phyloP scores from a whole-genome alignment of 768 basidiomycete genomes.

The Daedaleopsis sinensis region DNA sequence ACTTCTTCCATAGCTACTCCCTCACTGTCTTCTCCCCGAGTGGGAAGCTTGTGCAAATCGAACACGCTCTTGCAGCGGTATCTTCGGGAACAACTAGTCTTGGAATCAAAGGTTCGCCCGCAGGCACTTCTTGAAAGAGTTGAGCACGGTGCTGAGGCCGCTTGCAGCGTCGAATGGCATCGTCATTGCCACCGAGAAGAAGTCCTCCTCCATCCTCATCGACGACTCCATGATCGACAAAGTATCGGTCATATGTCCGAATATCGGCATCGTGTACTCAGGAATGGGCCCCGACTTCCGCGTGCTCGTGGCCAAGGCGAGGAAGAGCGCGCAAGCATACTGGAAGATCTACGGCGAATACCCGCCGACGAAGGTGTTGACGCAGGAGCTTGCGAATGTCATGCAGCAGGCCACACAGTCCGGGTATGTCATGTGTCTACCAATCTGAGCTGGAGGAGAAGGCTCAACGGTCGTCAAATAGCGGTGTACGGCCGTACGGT shows the following conservation, averaged over 20 bases:
- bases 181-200: constrained; percentile 99
- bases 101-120: constrained; percentile 88
- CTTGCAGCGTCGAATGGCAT: constrained; percentile 93
- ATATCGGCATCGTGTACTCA: constrained; percentile 99
- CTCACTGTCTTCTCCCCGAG: constrained; percentile 99
- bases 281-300: constrained; percentile 99
- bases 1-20: constrained; percentile 72
- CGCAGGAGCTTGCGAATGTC: constrained; percentile 95
- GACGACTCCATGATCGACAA: constrained; percentile 99
- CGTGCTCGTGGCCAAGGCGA: constrained; percentile 88
- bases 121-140: not conserved
- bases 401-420: constrained; percentile 99
- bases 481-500: constrained; percentile 98
- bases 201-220: constrained; percentile 94
- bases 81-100: constrained; percentile 94
- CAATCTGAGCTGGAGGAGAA: not conserved
- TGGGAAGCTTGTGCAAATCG: constrained; percentile 99
- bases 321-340: constrained; percentile 98
- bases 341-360: constrained; percentile 99
- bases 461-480: constrained; percentile 38
- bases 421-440: constrained; percentile 61
- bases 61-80: constrained; percentile 97
- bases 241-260: constrained; percentile 95
- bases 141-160: constrained; percentile 16
- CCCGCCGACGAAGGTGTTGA: constrained; percentile 93